Evolutionary conservation across 306 rosid genomes (phyloP), one percentile per base, ranked within the genome.

Genomic region (Clitoria ternatea): DNA sequence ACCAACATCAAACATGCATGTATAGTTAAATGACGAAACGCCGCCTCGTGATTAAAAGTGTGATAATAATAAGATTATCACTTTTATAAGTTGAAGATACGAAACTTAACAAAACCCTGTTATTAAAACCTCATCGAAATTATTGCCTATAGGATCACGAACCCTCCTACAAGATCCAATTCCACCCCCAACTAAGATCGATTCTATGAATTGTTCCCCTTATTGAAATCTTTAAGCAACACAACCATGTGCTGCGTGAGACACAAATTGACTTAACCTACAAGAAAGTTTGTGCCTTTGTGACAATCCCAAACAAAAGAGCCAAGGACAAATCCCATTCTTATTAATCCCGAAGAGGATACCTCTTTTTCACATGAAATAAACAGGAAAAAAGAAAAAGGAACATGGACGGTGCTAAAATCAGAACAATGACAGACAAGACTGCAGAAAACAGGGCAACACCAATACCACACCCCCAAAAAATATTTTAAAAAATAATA

Each of bases 231-330:
- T 35, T 33, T 23, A 37, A 32, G 47, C 23, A 72, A 50, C 57
- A 70, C 15, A 45, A 12, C 79, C 74, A 61, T 68, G 76, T 77
- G 82, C 65, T 36, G 49, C 62, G 72, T 30, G 4, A 17, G 29
- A 44, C 73, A 32, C 44, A 57, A 9, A 65, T 13, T 35, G 68
- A 54, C 61, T 54, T 43, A 7, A 69, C 15, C 50, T 6, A 2
- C 0, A 37, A 72, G 7, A 45, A 40, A 60, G 60, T 29, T 26
- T 20, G 26, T 10, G 30, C 17, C 62, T 64, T 71, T 33, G 61
- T n/a, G 50, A 20, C 30, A 24, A 36, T 24, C 33, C 37, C 68
- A 23, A 4, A 4, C 62, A 64, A 56, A 7, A 42, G 62, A 55
- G 48, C 52, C 72, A 39, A 61, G 29, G 35, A 24, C 68, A 59